phyloP scores from a whole-genome alignment of 139 green algal genomes.

The Volvox africanus region DNA sequence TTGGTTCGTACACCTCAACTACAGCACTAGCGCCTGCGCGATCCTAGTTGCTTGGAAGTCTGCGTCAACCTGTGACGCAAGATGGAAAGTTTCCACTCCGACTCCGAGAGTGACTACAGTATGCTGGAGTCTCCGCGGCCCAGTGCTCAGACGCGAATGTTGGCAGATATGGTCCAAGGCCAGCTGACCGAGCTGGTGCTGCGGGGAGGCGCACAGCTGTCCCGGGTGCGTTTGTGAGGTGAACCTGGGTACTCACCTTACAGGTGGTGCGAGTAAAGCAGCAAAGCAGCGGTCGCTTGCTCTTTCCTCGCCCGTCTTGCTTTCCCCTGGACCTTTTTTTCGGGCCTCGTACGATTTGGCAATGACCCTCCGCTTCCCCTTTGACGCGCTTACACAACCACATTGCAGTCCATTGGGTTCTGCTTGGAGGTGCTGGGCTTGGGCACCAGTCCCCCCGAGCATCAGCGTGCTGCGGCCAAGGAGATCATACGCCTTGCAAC shows the following conservation, averaged over 20 bases:
- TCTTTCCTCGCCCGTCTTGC: not conserved
- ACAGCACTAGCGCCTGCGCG: too few species aligned
- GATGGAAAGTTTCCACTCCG: not conserved
- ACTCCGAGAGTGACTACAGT: not conserved
- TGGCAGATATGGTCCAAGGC: not conserved
- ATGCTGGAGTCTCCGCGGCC: constrained; percentile 1
- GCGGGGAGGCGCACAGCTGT: not conserved
- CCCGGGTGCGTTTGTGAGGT: not conserved
- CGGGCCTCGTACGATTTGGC: not conserved
- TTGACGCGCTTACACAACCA: not conserved
- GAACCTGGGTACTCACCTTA: too few species aligned
- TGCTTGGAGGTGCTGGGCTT: constrained; percentile 26
- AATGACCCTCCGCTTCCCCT: not conserved
- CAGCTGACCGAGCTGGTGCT: not conserved
- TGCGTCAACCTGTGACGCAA: too few species aligned
- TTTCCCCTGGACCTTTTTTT: not conserved
- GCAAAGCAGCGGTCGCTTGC: not conserved
- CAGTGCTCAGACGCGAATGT: not conserved
- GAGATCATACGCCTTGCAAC: not conserved
- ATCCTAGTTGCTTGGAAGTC: too few species aligned
- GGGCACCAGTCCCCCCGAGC: not conserved
- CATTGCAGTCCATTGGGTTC: not conserved
- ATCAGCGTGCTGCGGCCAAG: not conserved
- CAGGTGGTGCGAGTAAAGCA: too few species aligned
- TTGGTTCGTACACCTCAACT: too few species aligned